These are phyloP conservation scores for Pseudopithomyces maydicus DNA, from an alignment of 2,329 filamentous ascomycete genomes.

Conservation along the genomic window DNA sequence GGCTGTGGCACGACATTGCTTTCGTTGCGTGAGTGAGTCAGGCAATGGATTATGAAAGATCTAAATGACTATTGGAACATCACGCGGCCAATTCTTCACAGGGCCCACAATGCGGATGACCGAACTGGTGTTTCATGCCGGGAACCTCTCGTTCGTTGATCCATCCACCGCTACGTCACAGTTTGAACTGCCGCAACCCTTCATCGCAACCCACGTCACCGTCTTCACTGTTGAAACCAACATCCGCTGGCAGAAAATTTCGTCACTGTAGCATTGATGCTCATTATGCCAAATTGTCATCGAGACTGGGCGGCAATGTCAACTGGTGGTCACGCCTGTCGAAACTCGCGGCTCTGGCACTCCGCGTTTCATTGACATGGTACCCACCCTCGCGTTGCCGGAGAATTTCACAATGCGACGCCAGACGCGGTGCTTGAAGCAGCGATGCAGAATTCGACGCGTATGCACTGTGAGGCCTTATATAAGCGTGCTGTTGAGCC, in stretches of 20 bases:
- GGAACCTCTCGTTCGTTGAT: not conserved
- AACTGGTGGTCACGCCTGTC: conserved; percentile 18
- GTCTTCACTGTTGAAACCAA: not conserved
- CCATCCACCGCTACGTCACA: not conserved
- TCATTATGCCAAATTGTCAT: conserved; percentile 8
- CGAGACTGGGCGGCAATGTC: conserved; percentile 7
- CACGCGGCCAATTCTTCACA: not conserved
- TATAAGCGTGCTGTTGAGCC: conserved; percentile 15
- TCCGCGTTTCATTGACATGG: conserved; percentile 35
- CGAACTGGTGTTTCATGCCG: not conserved
- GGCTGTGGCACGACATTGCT: too few relatives aligned
- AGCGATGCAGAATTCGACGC: conserved; percentile 24
- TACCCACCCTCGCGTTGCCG: conserved; percentile 18
- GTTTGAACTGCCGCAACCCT: not conserved
- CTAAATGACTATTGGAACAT: not conserved
- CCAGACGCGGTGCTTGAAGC: conserved; percentile 20
- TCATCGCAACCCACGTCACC: not conserved
- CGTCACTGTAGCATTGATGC: not conserved
- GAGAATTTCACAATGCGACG: conserved; percentile 26
- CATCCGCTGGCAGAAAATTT: not conserved
- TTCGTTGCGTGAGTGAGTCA: too few relatives aligned
- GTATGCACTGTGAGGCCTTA: conserved; percentile 22
- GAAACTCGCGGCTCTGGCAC: conserved; percentile 29
- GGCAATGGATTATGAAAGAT: not conserved
- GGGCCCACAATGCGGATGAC: not conserved